These are phyloP conservation scores for Magnusiomyces ingens DNA, from an alignment of 1,139 yeast species.

Conservation along the genomic window DNA sequence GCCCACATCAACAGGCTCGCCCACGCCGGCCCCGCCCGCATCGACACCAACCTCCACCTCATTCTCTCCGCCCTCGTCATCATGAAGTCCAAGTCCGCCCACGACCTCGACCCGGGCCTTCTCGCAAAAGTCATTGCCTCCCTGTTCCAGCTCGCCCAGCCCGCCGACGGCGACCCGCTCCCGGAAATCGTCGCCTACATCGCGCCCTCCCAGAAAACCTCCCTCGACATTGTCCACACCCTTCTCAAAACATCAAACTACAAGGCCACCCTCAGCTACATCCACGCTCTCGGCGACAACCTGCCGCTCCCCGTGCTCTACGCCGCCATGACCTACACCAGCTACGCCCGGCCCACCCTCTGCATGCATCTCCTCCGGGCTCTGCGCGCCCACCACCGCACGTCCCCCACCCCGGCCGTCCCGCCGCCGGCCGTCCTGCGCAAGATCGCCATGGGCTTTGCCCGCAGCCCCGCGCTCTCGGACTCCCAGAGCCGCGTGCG, in stretches of 20 bases:
- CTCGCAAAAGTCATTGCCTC: background rate
- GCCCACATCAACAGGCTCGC: background rate
- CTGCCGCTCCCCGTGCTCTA: background rate
- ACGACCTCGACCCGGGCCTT: background rate
- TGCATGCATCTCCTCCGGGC: background rate
- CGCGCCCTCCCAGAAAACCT: background rate
- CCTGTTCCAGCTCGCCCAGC: background rate
- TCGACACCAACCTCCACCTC: background rate
- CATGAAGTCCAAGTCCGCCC: background rate
- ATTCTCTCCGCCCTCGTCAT: background rate
- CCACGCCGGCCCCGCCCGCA: background rate
- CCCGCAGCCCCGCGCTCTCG: background rate
- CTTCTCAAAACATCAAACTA: background rate
- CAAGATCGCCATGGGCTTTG: constrained; percentile 1
- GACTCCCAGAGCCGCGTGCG: background rate
- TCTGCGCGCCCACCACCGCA: background rate
- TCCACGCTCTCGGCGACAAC: background rate
- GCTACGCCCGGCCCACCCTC: background rate
- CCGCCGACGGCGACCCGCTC: background rate
- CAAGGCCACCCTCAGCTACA: background rate
- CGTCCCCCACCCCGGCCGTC: no score
- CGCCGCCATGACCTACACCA: background rate
- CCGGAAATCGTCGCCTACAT: background rate
- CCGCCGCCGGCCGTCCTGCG: background rate
- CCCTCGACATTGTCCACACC: background rate